phyloP scores from a whole-genome alignment of 371 early-diverging fungal genomes.

The Blakeslea trispora region DNA sequence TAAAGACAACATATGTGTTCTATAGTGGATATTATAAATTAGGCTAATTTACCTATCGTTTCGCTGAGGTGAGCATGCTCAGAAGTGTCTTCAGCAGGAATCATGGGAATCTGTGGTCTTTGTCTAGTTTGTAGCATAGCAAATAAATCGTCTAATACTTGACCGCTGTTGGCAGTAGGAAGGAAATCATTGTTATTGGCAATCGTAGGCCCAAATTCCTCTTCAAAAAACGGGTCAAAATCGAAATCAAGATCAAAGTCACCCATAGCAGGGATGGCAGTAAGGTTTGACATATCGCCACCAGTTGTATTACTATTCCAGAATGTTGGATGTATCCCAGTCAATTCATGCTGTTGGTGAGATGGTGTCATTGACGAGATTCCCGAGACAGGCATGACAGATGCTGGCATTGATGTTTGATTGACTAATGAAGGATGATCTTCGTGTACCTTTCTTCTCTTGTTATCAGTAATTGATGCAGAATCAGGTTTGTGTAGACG shows the following conservation, averaged over 20 bases:
- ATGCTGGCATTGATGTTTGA: neutral
- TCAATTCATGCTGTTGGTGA: too few relatives aligned
- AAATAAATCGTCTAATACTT: slow-evolving; percentile 34
- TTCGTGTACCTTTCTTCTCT: slow-evolving; percentile 12
- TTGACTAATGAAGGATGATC: neutral
- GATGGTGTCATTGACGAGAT: too few relatives aligned
- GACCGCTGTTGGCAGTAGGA: slow-evolving; percentile 25
- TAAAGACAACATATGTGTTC: too few relatives aligned
- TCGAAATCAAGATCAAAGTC: slow-evolving; percentile 26
- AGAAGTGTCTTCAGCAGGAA: slow-evolving; percentile 15
- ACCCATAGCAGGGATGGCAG: slow-evolving; percentile 6
- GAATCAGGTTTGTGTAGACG: slow-evolving; percentile 1
- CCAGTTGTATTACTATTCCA: slow-evolving; percentile 7
- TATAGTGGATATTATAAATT: too few relatives aligned
- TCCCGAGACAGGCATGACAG: too few relatives aligned
- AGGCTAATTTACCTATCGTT: too few relatives aligned
- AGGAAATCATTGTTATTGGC: slow-evolving; percentile 21
- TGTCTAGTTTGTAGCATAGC: slow-evolving; percentile 35
- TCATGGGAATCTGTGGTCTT: slow-evolving; percentile 31
- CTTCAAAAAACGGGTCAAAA: slow-evolving; percentile 36
- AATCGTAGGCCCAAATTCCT: slow-evolving; percentile 31
- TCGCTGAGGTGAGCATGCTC: neutral
- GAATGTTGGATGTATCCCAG: neutral
- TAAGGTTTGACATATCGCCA: slow-evolving; percentile 1
- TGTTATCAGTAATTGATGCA: neutral